A percentile compares a stretch with the other conserved stretches of the same genome.
Evolutionary conservation across 2,329 filamentous ascomycete species (phyloP).

Genomic region (Ramularia collo-cygni): DNA sequence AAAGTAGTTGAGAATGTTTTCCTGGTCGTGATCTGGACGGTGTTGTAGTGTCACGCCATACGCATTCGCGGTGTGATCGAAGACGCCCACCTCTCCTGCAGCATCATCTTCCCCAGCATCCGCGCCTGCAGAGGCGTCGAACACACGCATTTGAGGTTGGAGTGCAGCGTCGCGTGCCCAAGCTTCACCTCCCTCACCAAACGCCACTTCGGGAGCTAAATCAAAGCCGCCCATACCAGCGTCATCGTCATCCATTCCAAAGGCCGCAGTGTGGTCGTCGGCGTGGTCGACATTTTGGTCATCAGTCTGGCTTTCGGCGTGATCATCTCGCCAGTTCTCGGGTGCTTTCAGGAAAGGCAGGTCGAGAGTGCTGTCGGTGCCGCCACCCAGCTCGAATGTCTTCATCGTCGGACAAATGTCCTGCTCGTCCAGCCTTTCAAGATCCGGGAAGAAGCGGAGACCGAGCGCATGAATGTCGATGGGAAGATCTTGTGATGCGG

Average conservation of each 20-base stretch:
- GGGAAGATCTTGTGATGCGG: constrained; percentile 53
- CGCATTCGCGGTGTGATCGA: constrained; percentile 56
- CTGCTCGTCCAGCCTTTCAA: constrained; percentile 69
- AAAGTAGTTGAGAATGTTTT: constrained; percentile 97
- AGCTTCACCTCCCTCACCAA: constrained; percentile 90
- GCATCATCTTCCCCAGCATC: constrained; percentile 46
- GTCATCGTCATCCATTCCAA: constrained; percentile 63
- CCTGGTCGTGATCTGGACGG: constrained; percentile 59
- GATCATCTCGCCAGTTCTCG: constrained; percentile 72
- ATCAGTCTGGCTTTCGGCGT: constrained; percentile 47
- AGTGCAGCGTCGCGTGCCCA: constrained; percentile 89
- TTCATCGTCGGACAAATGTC: constrained; percentile 95
- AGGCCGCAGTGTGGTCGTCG: constrained; percentile 42
- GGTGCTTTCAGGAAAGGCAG: constrained; percentile 82
- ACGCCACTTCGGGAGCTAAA: constrained; percentile 63
- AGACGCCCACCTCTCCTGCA: constrained; percentile 43
- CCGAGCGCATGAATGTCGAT: constrained; percentile 73
- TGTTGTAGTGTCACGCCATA: constrained; percentile 77
- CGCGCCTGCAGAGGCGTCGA: constrained; percentile 51
- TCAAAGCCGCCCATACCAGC: constrained; percentile 57
- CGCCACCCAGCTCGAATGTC: constrained; percentile 83
- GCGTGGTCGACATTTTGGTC: constrained; percentile 47
- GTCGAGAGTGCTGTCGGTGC: constrained; percentile 75
- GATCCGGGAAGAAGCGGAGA: constrained; percentile 76
- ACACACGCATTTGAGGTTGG: constrained; percentile 78